phyloP scores from a whole-genome alignment of 495 filamentous ascomycete genomes.

The Xylaria cubensis region DNA sequence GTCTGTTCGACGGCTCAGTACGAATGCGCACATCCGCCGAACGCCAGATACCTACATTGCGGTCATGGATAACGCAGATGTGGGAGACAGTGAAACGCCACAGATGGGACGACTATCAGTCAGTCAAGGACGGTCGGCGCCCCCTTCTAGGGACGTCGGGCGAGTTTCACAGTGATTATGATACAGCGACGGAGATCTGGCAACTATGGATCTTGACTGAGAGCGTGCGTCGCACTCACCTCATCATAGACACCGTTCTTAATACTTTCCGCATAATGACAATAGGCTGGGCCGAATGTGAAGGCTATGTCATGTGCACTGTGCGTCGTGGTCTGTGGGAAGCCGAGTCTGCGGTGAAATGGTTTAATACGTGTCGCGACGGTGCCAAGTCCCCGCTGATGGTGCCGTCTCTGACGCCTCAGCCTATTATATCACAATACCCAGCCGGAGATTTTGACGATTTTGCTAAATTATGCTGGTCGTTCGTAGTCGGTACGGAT shows the following conservation, averaged over 20 bases:
- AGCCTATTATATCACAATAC: conserved; percentile 23
- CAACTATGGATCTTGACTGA: conserved; percentile 55
- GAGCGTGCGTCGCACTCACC: conserved; percentile 50
- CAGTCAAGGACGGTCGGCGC: neutral
- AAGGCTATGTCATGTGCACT: conserved; percentile 49
- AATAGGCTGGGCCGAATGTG: conserved; percentile 49
- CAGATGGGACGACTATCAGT: conserved; percentile 32
- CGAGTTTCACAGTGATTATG: conserved; percentile 33
- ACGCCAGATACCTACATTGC: conserved; percentile 20
- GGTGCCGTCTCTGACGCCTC: conserved; percentile 13
- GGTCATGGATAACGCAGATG: conserved; percentile 18
- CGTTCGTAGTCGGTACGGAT: conserved; percentile 23
- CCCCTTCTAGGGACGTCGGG: neutral
- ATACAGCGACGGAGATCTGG: conserved; percentile 44
- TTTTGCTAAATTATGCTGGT: conserved; percentile 22
- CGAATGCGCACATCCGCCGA: conserved; percentile 29
- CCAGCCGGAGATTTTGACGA: conserved; percentile 16
- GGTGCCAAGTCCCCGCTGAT: conserved; percentile 11
- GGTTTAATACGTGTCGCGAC: conserved; percentile 29
- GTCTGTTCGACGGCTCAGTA: conserved; percentile 38
- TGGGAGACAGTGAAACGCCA: conserved; percentile 37
- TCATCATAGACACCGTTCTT: conserved; percentile 48
- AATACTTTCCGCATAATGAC: conserved; percentile 50
- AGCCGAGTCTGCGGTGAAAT: conserved; percentile 35
- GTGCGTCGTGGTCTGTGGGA: conserved; percentile 49